Evolutionary conservation across 2,329 filamentous ascomycete genomes (phyloP), one percentile per base, ranked within the genome.

Genomic region (Plectosphaerella sp.): DNA sequence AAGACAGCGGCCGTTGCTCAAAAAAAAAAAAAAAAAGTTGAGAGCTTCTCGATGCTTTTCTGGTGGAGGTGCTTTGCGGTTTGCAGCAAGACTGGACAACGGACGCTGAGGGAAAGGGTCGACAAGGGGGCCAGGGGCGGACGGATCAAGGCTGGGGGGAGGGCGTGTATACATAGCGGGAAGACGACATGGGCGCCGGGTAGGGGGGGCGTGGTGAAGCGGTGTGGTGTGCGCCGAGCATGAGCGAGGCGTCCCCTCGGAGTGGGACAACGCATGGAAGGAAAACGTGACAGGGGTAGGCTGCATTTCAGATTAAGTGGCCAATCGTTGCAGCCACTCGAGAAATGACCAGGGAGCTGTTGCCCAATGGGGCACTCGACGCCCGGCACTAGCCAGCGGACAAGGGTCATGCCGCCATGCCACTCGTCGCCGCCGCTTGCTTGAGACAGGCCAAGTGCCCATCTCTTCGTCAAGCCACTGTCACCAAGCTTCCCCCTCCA

Each of bases 301-400:
- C 68, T 69, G 71, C 68, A 71, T 72, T 71, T 72, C 70, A 71
- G 69, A 80, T 79, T 72, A 75, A 72, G 65, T 68, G 69, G 60
- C 77, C 77, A 81, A 80, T 80, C 68, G 70, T 63, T 62, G 64
- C 54, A 56, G 51, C 46, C 55, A 51, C 48, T 61, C 55, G 48
- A 67, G 66, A 66, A 66, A 67, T 69, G 67, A 70, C 71, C 67
- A 66, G 67, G 71, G 67, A 67, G 62, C 63, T 68, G 61, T 66
- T 75, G 70, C 75, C 78, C 72, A 79, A 81, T 76, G 61, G 65
- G 71, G 75, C 66, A 74, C 66, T 65, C 61, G 63, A 70, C 59
- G 63, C 61, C 76, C 73, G 75, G 72, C 66, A 60, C 75, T 75
- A 78, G 67, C 63, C 67, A 69, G 63, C 66, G 61, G 68, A 62